Conservation (phyloP, 768 basidiomycete species). For the Leccinum ochraceum region DNA sequence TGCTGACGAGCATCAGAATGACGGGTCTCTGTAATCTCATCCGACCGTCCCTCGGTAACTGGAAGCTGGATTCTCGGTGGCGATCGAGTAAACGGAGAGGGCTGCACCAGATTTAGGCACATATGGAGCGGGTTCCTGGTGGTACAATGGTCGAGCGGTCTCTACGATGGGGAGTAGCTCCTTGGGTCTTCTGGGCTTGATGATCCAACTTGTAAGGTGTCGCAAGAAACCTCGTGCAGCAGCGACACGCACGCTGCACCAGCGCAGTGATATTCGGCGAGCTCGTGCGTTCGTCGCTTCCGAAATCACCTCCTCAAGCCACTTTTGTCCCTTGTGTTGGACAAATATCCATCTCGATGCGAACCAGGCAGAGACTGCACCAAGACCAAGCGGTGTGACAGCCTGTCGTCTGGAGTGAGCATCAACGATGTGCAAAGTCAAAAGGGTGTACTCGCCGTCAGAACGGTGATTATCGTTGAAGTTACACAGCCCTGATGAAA, state of each 20-base stretch:
- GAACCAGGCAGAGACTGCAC: constrained; percentile 56
- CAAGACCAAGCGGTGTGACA: constrained; percentile 42
- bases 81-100: too few species aligned
- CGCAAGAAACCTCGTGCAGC: constrained; percentile 24
- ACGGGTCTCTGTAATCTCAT: constrained; percentile 28
- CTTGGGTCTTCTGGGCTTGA: constrained; percentile 22
- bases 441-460: constrained; percentile 44
- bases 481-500: constrained; percentile 53
- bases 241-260: constrained; percentile 20
- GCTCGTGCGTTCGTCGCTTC: constrained; percentile 28
- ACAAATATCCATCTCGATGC: constrained; percentile 50
- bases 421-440: neutral
- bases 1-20: constrained; percentile 35
- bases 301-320: constrained; percentile 47
- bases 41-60: constrained; percentile 26
- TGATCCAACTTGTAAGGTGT: constrained; percentile 23
- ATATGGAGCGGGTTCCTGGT: constrained; percentile 22
- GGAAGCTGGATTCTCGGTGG: too few species aligned
- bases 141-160: constrained; percentile 19
- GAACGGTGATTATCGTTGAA: constrained; percentile 71
- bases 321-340: constrained; percentile 49
- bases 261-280: constrained; percentile 24
- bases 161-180: constrained; percentile 26
- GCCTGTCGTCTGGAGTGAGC: constrained; percentile 24
- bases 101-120: constrained; percentile 18